phyloP scores from a whole-genome alignment of 2,329 filamentous ascomycete species.

The Colletotrichum cordylinicola region DNA sequence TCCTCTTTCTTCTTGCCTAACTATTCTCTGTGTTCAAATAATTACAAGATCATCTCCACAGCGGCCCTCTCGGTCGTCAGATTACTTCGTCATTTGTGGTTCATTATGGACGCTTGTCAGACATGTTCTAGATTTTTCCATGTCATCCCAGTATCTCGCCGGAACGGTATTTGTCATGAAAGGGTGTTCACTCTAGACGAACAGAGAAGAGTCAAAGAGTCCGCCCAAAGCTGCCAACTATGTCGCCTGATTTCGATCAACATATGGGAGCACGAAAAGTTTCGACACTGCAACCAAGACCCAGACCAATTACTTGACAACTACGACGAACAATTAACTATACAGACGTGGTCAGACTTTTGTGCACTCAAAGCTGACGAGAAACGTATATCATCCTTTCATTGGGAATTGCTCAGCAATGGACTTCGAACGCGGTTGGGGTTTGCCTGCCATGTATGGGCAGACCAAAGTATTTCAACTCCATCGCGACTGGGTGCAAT shows the following conservation, averaged over 20 bases:
- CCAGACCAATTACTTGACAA: accelerated
- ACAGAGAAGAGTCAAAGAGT: not conserved
- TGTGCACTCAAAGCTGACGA: not conserved
- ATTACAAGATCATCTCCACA: no score
- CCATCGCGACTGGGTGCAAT: not conserved
- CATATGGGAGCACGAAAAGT: not conserved
- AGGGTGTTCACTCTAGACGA: accelerated
- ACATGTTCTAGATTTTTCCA: no score
- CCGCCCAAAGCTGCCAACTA: accelerated
- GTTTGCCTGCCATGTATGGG: not conserved
- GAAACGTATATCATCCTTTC: no score
- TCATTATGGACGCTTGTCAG: no score
- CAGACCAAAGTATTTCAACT: not conserved
- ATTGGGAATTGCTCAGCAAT: no score
- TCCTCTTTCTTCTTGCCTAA: no score
- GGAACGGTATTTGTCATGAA: no score
- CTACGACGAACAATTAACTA: not conserved
- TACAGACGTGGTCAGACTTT: accelerated
- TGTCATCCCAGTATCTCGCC: no score
- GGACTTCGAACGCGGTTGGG: accelerated
- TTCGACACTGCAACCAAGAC: not conserved
- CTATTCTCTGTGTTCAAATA: no score
- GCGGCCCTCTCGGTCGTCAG: no score
- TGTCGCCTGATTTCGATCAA: not conserved
- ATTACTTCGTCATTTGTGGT: no score